Base-by-base conservation (phyloP, 495 filamentous ascomycete genomes). In the Trichoderma virens region DNA sequence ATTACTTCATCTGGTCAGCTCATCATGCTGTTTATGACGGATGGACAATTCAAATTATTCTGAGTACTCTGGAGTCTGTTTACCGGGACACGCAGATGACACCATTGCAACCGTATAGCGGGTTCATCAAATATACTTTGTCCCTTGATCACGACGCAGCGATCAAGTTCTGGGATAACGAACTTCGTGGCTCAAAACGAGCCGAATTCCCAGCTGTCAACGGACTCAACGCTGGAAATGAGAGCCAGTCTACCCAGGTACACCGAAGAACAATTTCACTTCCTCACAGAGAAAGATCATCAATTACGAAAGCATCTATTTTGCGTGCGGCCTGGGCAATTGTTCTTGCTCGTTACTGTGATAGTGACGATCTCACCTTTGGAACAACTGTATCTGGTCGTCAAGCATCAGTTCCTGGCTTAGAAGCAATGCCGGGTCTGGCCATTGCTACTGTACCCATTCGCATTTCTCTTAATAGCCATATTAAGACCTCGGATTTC, bases 391-490 rank as follows among this genome's bases (percentile, higher is more conserved):
- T 82, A 27, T 78, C 75, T 61, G 83, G 83, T 34, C 74, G 85
- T 0, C 73, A 78, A 25, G 75, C 76, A 7, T 70, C 76, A 8
- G 67, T 86, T 0, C 64, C 70, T 5, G 82, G 78, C 28, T 69
- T 86, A 16, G 73, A 73, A 20, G 71, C 75, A 23, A 80, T 85
- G 60, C 67, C 75, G 5, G 84, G 82, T 0, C 79, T 86, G 0
- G 74, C 85, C 1, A 81, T 88, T 54, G 79, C 85, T 69, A 87
- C 86, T 0, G 70, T 87, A 0, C 86, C 86, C 2, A 70, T 82
- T 13, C 76, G 85, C 1, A 70, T 76, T 8, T 61, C 38, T 3
- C 25, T 73, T 6, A 30, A 47, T 28, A 45, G 41, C 16, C 65
- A 65, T 5, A 60, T 51, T 25, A 30, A 38, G 16, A n/a, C 70